Evolutionary conservation across 2,329 filamentous ascomycete genomes (phyloP).

Genomic region (Lachnellula arida): DNA sequence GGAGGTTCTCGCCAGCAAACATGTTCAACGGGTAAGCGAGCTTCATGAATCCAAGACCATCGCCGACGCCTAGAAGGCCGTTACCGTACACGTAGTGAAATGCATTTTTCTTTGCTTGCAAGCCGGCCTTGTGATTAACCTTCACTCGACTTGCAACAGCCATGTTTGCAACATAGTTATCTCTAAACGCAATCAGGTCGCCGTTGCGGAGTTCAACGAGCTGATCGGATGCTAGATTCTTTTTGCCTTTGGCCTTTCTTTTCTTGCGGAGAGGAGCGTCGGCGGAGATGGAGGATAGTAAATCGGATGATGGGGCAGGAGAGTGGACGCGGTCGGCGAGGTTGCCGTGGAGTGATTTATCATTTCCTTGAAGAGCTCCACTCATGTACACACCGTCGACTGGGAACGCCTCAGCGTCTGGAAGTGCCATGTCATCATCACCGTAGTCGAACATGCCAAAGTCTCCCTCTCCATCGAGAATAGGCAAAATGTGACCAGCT

Average conservation of each 20-base stretch:
- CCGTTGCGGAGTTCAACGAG: constrained; percentile 49
- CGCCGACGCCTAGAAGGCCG: constrained; percentile 51
- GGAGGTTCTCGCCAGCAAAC: constrained; percentile 53
- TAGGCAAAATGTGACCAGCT: constrained; percentile 21
- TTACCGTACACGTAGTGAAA: constrained; percentile 54
- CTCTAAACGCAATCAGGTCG: constrained; percentile 53
- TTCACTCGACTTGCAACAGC: constrained; percentile 41
- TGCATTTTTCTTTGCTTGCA: constrained; percentile 58
- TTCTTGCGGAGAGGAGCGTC: constrained; percentile 36
- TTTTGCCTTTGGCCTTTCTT: constrained; percentile 30
- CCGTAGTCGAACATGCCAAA: constrained; percentile 22
- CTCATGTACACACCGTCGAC: constrained; percentile 17
- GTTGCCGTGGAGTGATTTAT: constrained; percentile 20
- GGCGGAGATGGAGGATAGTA: constrained; percentile 34
- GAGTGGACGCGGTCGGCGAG: constrained; percentile 19
- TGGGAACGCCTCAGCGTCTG: constrained; percentile 29
- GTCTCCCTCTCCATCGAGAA: constrained; percentile 29
- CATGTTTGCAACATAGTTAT: constrained; percentile 59
- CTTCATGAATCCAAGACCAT: constrained; percentile 38
- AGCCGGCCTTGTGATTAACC: constrained; percentile 35
- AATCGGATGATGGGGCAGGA: constrained; percentile 17
- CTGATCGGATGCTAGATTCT: constrained; percentile 43
- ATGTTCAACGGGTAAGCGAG: constrained; percentile 46
- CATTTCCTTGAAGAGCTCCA: constrained; percentile 18
- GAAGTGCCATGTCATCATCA: constrained; percentile 30